Evolutionary conservation across 192 early-diverging fungal species (phyloP), one percentile per base, ranked within the genome.

Genomic region (Backusella morwellensis): DNA sequence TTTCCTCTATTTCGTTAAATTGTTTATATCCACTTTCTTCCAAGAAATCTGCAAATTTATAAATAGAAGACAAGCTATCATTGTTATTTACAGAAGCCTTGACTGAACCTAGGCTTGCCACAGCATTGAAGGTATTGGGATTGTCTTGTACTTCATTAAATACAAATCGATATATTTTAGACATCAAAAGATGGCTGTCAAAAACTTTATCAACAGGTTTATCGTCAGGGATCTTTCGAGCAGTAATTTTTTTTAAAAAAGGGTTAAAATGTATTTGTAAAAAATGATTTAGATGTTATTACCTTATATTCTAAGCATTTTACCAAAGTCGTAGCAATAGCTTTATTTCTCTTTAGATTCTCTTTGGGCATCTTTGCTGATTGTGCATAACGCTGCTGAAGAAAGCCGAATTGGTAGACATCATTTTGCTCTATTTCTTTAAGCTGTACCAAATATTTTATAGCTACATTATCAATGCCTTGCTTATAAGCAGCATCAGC

Each of bases 401-500:
- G 42, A n/a, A 54, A 21, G 23, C 40, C 50, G 7, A 54, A 36
- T 38, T 26, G 47, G 29, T 72, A 47, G 7, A 47, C 23, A 34
- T 19, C 40, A n/a, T 23, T n/a, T n/a, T 56, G 35, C 8, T 44
- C 66, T 21, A 67, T n/a, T 2, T 47, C 21, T 34, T 36, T 54
- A 21, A 76, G 44, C 40, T 78, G 73, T 0, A 66, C 29, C n/a
- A 88, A 74, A 70, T 86, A 89, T 6, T 82, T 75, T 6, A 76
- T 76, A n/a, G 92, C 89, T 2, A 92, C 88, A 35, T 74, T 77
- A 76, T 89, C 88, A 71, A 89, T 86, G 3, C 84, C 78, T 77
- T 93, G 92, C 2, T 86, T 74, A 32, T 85, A 79, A 1, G 92
- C 91, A n/a, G 90, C 91, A 17, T 85, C 81, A 1, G 84, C 76